A percentile compares a stretch with the other conserved stretches of the same genome.
These are phyloP conservation scores for Verbascum thapsus DNA, from an alignment of 257 asterid genomes.

Conservation along the genomic window DNA sequence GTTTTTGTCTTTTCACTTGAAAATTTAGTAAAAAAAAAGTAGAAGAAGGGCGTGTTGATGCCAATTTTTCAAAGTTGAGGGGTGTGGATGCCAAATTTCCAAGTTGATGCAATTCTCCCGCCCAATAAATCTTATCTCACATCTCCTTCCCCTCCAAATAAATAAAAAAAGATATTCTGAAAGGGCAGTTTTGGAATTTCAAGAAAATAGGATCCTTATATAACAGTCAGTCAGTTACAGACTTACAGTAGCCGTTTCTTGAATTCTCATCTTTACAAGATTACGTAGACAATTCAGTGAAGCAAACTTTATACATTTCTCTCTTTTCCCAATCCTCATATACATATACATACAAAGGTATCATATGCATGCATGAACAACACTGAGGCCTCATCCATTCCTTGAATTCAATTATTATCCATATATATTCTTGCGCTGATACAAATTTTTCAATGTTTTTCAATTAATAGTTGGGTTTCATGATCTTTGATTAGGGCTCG, in stretches of 20 bases:
- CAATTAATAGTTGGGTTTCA: slow-evolving; percentile 7
- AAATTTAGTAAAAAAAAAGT: too few relatives aligned
- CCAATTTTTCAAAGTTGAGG: too few relatives aligned
- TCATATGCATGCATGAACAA: slow-evolving; percentile 9
- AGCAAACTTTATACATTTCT: too few relatives aligned
- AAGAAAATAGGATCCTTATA: neutral
- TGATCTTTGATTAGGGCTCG: slow-evolving; percentile 3
- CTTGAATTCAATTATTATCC: neutral
- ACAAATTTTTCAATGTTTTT: neutral
- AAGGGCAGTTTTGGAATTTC: slow-evolving; percentile 8
- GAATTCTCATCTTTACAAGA: neutral
- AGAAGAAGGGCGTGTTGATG: too few relatives aligned
- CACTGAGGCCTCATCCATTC: neutral
- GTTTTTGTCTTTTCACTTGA: too few relatives aligned
- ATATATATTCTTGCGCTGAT: too few relatives aligned
- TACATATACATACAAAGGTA: neutral
- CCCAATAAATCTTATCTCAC: too few relatives aligned
- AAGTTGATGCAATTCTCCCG: too few relatives aligned
- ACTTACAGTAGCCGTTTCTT: slow-evolving; percentile 23
- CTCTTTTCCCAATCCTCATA: slow-evolving; percentile 26
- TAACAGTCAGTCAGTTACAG: too few relatives aligned
- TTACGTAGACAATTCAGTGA: neutral
- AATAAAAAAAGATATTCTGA: neutral
- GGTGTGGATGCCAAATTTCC: too few relatives aligned
- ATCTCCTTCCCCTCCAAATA: neutral